Evolutionary conservation across 2,329 filamentous ascomycete species (phyloP).

Genomic region (Colletotrichum spinosum): DNA sequence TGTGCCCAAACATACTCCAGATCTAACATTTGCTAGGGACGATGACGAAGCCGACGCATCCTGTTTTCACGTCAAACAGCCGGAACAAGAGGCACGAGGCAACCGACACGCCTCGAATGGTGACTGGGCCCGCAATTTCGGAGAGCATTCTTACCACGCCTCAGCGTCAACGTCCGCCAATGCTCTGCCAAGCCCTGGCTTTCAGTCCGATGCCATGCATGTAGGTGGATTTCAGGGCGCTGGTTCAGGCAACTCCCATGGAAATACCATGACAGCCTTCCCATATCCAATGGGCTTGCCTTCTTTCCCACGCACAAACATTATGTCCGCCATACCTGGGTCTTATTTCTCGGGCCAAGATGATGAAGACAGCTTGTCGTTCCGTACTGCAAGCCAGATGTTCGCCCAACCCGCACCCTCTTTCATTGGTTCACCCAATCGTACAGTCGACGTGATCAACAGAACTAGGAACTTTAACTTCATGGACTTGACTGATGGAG

Average conservation of each 20-base stretch:
- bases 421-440: slow-evolving; percentile 2
- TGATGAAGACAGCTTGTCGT: neutral
- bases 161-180: too few relatives aligned
- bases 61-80: slow-evolving; percentile 15
- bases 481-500: slow-evolving; percentile 44
- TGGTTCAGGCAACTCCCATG: neutral
- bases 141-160: too few relatives aligned
- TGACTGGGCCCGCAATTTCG: too few relatives aligned
- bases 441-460: slow-evolving; percentile 28
- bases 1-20: too few relatives aligned
- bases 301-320: neutral
- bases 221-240: neutral
- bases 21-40: slow-evolving; percentile 44
- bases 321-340: slow-evolving; percentile 23
- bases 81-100: neutral
- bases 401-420: neutral
- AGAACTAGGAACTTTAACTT: slow-evolving; percentile 32
- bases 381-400: slow-evolving; percentile 14
- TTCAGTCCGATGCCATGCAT: neutral
- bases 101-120: neutral
- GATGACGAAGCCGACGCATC: slow-evolving; percentile 47
- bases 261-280: neutral
- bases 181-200: neutral
- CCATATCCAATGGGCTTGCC: too few relatives aligned
- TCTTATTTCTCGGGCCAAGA: slow-evolving; percentile 19